phyloP scores from a whole-genome alignment of 148 eudicot genomes.

The Nyssa sinensis region DNA sequence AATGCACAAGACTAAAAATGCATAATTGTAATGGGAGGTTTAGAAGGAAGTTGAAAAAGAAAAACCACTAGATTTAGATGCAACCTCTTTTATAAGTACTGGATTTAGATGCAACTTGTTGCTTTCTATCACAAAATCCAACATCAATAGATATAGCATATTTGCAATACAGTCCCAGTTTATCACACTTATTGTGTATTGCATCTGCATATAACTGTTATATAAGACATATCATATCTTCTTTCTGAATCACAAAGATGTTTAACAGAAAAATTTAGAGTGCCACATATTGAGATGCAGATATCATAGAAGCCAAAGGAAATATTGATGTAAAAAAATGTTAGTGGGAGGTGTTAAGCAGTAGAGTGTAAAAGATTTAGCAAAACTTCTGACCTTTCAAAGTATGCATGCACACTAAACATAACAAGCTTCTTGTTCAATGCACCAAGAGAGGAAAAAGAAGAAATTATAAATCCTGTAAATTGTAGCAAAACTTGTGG shows the following conservation, averaged over 20 bases:
- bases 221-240: background rate
- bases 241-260: background rate
- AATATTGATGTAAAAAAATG: background rate
- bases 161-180: no score
- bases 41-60: background rate
- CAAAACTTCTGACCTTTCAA: background rate
- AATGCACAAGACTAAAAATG: background rate
- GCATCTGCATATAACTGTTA: no score
- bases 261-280: background rate
- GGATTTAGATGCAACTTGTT: background rate
- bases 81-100: no score
- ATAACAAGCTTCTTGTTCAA: background rate
- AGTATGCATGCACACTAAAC: background rate
- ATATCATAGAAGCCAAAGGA: background rate
- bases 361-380: background rate
- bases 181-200: no score
- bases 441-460: background rate
- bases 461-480: background rate
- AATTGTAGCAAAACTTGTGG: background rate
- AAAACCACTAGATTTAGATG: background rate
- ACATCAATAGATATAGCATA: background rate
- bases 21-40: background rate
- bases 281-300: background rate
- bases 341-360: background rate
- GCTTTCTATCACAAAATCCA: background rate